These are phyloP conservation scores for Trichaptum fuscoviolaceum DNA, from an alignment of 768 basidiomycete species.

Conservation along the genomic window DNA sequence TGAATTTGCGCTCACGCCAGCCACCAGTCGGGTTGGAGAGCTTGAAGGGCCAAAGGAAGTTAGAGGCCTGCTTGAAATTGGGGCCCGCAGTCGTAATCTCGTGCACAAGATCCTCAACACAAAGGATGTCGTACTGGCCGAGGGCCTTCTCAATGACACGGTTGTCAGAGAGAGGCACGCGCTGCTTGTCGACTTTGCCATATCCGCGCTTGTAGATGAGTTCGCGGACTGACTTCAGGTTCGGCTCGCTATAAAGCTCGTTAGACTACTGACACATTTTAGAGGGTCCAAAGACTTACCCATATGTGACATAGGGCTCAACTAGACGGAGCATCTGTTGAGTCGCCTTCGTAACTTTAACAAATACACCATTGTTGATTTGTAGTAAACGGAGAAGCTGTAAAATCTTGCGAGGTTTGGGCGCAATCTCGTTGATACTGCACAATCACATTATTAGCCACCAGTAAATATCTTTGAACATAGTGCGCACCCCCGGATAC, in stretches of 20 bases:
- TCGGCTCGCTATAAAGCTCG: slow-evolving; percentile 65
- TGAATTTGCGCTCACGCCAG: slow-evolving; percentile 98
- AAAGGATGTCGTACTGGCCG: slow-evolving; percentile 93
- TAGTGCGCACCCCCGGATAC: slow-evolving; percentile 84
- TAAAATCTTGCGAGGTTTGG: slow-evolving; percentile 98
- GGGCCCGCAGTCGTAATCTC: slow-evolving; percentile 94
- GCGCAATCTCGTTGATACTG: slow-evolving; percentile 99
- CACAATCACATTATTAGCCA: slow-evolving; percentile 10
- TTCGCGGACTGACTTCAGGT: slow-evolving; percentile 94
- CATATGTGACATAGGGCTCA: slow-evolving; percentile 97
- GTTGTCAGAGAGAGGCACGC: slow-evolving; percentile 94
- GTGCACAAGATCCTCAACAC: slow-evolving; percentile 94
- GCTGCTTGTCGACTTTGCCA: slow-evolving; percentile 96
- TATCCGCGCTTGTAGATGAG: slow-evolving; percentile 99
- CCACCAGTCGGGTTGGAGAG: slow-evolving; percentile 98
- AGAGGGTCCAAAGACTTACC: slow-evolving; percentile 42
- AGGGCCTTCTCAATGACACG: slow-evolving; percentile 85
- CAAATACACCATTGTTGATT: slow-evolving; percentile 99
- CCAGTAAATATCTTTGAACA: background rate
- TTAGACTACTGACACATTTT: background rate
- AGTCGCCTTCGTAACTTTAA: slow-evolving; percentile 95
- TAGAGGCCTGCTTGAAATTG: slow-evolving; percentile 97
- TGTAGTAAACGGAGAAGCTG: slow-evolving; percentile 98
- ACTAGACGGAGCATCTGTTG: slow-evolving; percentile 97
- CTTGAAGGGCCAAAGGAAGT: slow-evolving; percentile 99